These are phyloP conservation scores for Kodamaea sagamina DNA, from an alignment of 805 yeast genomes.

Conservation along the genomic window DNA sequence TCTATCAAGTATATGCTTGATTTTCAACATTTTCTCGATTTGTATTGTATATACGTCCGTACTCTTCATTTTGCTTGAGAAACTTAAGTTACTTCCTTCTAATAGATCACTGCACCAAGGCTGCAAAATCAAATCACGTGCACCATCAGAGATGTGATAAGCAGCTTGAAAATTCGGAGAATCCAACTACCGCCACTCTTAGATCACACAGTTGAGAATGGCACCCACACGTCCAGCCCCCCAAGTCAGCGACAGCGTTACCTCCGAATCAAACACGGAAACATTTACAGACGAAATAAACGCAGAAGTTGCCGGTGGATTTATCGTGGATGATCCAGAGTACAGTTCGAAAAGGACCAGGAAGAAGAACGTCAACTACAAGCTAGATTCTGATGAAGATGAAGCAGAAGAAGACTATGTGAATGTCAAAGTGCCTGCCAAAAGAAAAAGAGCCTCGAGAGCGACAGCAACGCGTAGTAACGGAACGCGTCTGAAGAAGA, in stretches of 20 bases:
- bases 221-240: constrained; percentile 10
- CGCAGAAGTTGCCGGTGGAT: constrained; percentile 38
- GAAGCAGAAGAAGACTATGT: constrained; percentile 13
- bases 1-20: too few relatives aligned
- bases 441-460: constrained; percentile 2
- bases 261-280: background rate
- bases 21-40: too few relatives aligned
- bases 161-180: constrained; percentile 3
- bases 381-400: constrained; percentile 28
- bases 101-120: too few relatives aligned
- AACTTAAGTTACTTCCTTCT: too few relatives aligned
- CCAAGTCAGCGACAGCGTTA: background rate
- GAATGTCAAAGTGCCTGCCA: constrained; percentile 5
- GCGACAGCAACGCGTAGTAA: background rate
- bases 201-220: too few relatives aligned
- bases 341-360: constrained; percentile 20
- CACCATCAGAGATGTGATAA: background rate
- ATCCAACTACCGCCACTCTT: background rate
- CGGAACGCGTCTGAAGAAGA: constrained; percentile 7
- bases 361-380: constrained; percentile 21
- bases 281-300: background rate
- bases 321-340: constrained; percentile 41
- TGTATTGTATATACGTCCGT: too few relatives aligned
- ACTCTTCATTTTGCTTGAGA: too few relatives aligned
- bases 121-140: background rate